Evolutionary conservation across 31 red algal species (phyloP), one percentile per base, ranked within the genome.

Genomic region (Asparagopsis taxiformis): DNA sequence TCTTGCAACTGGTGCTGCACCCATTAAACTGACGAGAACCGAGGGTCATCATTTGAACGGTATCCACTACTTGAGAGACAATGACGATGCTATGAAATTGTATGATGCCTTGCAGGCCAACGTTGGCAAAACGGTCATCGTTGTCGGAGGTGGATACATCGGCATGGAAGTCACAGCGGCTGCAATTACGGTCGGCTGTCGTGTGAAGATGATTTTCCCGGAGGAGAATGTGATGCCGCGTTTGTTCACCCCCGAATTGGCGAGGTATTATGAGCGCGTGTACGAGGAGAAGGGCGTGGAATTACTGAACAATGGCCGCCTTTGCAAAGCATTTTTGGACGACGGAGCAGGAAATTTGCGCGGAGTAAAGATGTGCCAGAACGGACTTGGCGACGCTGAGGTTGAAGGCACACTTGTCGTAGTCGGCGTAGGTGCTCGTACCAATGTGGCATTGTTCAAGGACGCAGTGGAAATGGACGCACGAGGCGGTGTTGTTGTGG

Each of bases 61-160:
- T 59, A 86, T 98, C 33, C 56, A 85, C 57, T 94, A 91, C 29
- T 72, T 98, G 31, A 87, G 95, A 6, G 82, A 98, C 29, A 79
- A 91, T 31, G 83, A 82, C 9, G 90, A 98, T 22, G 95, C 69
- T 17, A 22, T 91, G 24, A 69, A 61, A 21, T 68, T 98, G 20
- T 84, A 84, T 41, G 95, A 94, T 24, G 78, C 75, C 20, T 59
- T 98, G 10, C 58, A 84, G 28, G 90, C 90, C 24, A 51, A 62
- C 37, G 78, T 56, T 25, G 77, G 63, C 34, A 90, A 97, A 73
- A 55, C 52, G 62, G 90, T 90, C 23, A 75, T 98, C 15, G 85
- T 98, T 26, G 68, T 98, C 3, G 95, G 95, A 25, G 95, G 95
- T 28, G 95, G 95, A 10, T 98, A 98, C 70, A 98, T 98, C 56